Base-by-base conservation (phyloP, 352 stramenopile species). In the Phytopythium kandeliae region DNA sequence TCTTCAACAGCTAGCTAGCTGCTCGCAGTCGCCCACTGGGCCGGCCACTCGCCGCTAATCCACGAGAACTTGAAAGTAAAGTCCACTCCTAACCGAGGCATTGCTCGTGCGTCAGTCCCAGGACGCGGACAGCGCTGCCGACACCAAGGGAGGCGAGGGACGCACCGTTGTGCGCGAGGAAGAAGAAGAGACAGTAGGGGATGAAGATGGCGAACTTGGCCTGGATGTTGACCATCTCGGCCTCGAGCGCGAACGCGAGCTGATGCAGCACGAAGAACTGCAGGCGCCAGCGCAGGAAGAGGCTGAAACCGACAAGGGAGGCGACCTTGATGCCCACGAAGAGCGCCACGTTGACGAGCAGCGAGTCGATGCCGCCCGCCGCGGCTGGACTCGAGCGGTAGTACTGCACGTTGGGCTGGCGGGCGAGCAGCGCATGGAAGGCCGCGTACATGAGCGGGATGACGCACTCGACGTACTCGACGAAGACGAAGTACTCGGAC, bases 1-100 rank as follows among this genome's bases (percentile, higher is more conserved):
- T 94, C 40, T 94, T 94, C 56, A 94, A 91, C 56, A 94, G 83
- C 48, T 86, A 58, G 58, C 9, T 17, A 26, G 0, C 3, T 9
- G 4, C 2, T 34, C 1, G 16, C 16, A 34, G 12, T 22, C n/a
- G 35, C 35, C n/a, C 7, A 13, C 35, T 12, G 38, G 30, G 13
- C 15, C 24, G 15, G n/a, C 41, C 45, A 51, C 45, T 38, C 30
- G 13, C 15, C 33, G 15, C 17, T 17, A 10, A 57, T 54, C 57
- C 57, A 60, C 7, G 21, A 12, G 19, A 67, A 67, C 50, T 40
- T 19, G 44, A 67, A 66, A 21, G 35, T 62, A 25, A 58, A 65
- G 16, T 61, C 54, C 2, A 56, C 59, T 4, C 51, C 51, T 57
- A 1, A n/a, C 10, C 6, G n/a, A n/a, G n/a, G n/a, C n/a, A n/a